Percentiles rank a stretch among this genome's conserved stretches.
Conservation (phyloP, 2,329 filamentous ascomycete genomes). For the Colletotrichum siamense region DNA sequence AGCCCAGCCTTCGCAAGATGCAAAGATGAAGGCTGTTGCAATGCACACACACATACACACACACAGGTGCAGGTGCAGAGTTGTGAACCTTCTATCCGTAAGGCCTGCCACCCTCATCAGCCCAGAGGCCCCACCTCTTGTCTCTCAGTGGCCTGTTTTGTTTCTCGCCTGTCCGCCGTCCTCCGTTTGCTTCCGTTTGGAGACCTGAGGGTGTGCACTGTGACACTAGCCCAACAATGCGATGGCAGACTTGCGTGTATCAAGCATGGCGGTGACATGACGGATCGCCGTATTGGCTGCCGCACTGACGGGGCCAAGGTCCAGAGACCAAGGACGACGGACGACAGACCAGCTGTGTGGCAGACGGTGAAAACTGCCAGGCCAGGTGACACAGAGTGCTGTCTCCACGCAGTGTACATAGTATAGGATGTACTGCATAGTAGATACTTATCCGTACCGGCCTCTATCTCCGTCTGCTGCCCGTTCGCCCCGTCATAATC, state of each 20-base stretch:
- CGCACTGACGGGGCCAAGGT: slow-evolving; percentile 7
- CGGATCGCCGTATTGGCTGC: background rate
- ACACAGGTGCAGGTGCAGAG: background rate
- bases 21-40: background rate
- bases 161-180: background rate
- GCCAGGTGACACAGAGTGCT: background rate
- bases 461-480: background rate
- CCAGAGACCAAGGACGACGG: background rate
- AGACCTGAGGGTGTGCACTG: background rate
- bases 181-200: background rate
- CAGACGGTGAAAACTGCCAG: background rate
- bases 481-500: background rate
- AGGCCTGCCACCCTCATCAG: background rate
- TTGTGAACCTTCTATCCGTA: background rate
- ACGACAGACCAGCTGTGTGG: background rate
- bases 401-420: background rate
- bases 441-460: background rate
- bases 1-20: background rate
- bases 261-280: slow-evolving; percentile 5
- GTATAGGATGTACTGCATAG: no score
- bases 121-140: background rate
- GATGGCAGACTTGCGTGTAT: background rate
- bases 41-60: background rate
- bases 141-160: slow-evolving; percentile 6
- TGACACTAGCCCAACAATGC: background rate